Conservation (phyloP, 768 basidiomycete species). For the Vishniacozyma victoriae region DNA sequence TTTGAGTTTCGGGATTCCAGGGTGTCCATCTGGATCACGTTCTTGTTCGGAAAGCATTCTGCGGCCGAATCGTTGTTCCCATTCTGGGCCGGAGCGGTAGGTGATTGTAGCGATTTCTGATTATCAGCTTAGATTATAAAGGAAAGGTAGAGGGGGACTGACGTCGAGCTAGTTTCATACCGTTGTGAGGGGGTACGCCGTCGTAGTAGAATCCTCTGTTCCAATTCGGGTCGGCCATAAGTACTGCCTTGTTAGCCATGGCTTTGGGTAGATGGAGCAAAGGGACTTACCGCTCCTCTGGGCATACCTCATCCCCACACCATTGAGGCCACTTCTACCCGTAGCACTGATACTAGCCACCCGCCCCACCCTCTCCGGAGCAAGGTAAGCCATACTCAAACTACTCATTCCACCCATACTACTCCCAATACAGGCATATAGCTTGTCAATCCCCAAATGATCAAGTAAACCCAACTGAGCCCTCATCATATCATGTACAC, state of each 20-base stretch:
- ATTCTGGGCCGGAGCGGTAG: slow-evolving; percentile 97
- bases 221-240: slow-evolving; percentile 99
- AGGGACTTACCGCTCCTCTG: slow-evolving; percentile 77
- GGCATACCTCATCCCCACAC: slow-evolving; percentile 91
- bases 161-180: slow-evolving; percentile 98
- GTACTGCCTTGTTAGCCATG: slow-evolving; percentile 56
- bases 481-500: slow-evolving; percentile 94
- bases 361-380: slow-evolving; percentile 80
- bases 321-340: slow-evolving; percentile 81
- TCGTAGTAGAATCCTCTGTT: slow-evolving; percentile 98
- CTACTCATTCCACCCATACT: slow-evolving; percentile 99
- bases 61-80: slow-evolving; percentile 96
- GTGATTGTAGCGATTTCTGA: slow-evolving; percentile 99
- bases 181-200: slow-evolving; percentile 85
- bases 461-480: slow-evolving; percentile 86
- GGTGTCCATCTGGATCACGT: slow-evolving; percentile 15
- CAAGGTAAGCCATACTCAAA: slow-evolving; percentile 87
- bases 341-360: slow-evolving; percentile 92
- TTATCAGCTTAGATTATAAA: not conserved
- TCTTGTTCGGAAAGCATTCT: slow-evolving; percentile 45
- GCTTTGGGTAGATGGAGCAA: too few relatives aligned
- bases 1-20: slow-evolving; percentile 66
- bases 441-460: slow-evolving; percentile 69
- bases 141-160: slow-evolving; percentile 41
- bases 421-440: slow-evolving; percentile 89